Conservation (phyloP, 306 rosid genomes). For the Vigna angularis region DNA sequence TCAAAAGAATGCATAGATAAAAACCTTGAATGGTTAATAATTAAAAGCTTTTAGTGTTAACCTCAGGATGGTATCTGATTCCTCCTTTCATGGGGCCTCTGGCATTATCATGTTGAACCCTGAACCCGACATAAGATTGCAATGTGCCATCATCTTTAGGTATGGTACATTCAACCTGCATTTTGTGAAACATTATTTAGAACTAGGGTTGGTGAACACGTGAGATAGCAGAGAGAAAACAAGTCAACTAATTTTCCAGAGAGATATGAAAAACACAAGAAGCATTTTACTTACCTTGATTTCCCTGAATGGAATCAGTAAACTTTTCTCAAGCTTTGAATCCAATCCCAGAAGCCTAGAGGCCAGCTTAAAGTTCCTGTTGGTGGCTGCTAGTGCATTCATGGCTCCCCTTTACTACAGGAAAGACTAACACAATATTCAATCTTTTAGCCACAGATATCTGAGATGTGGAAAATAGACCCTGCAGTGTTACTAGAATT, state of each 20-base stretch:
- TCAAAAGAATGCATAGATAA: constrained; percentile 26
- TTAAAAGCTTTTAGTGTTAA: constrained; percentile 30
- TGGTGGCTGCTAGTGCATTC: constrained; percentile 96
- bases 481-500: constrained; percentile 33
- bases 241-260: constrained; percentile 11
- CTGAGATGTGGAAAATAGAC: constrained; percentile 37
- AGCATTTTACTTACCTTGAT: constrained; percentile 66
- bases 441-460: constrained; percentile 31
- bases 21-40: neutral
- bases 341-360: constrained; percentile 89
- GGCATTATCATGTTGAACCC: constrained; percentile 96
- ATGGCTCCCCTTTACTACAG: constrained; percentile 47
- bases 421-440: constrained; percentile 40
- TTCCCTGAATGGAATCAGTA: constrained; percentile 92
- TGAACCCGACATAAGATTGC: constrained; percentile 90
- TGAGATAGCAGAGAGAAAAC: constrained; percentile 28
- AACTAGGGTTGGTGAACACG: constrained; percentile 21
- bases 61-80: constrained; percentile 99
- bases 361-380: constrained; percentile 93
- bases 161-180: constrained; percentile 94
- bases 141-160: constrained; percentile 90
- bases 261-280: neutral
- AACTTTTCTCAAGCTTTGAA: constrained; percentile 91
- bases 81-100: constrained; percentile 99
- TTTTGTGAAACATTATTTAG: constrained; percentile 27